phyloP scores from a whole-genome alignment of 495 filamentous ascomycete species.

The Aspergillus saccharolyticus region DNA sequence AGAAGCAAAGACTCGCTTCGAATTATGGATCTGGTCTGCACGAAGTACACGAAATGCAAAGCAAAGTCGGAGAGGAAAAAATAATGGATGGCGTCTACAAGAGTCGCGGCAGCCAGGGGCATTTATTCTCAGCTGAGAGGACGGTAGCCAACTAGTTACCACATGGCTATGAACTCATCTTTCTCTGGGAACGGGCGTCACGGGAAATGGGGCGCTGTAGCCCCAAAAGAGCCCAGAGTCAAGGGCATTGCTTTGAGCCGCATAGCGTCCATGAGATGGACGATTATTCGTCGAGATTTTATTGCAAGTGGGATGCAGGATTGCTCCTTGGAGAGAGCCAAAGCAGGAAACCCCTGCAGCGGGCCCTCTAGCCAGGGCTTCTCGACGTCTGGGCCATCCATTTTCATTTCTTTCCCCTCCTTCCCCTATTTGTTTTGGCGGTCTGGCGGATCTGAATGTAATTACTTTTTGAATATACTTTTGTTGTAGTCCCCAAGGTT shows the following conservation, averaged over 20 bases:
- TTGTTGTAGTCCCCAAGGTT: background rate
- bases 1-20: background rate
- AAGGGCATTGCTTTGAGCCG: slow-evolving; percentile 7
- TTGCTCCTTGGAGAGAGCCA: slow-evolving; percentile 1
- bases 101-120: slow-evolving; percentile 1
- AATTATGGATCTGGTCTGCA: background rate
- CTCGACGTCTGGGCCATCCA: background rate
- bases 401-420: background rate
- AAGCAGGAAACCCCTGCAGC: slow-evolving; percentile 3
- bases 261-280: background rate
- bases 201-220: slow-evolving; percentile 1
- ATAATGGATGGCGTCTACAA: background rate
- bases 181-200: background rate
- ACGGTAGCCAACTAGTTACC: too few relatives aligned
- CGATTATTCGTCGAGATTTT: slow-evolving; percentile 3
- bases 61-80: background rate
- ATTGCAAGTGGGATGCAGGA: background rate
- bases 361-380: slow-evolving; percentile 4
- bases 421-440: background rate
- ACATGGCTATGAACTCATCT: background rate
- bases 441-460: background rate
- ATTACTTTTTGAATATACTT: background rate
- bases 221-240: slow-evolving; percentile 1
- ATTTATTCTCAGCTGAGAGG: slow-evolving; percentile 9
- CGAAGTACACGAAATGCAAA: background rate